Evolutionary conservation across 352 stramenopile species (phyloP), one percentile per base, ranked within the genome.

Genomic region (Phytophthora podocarpi): DNA sequence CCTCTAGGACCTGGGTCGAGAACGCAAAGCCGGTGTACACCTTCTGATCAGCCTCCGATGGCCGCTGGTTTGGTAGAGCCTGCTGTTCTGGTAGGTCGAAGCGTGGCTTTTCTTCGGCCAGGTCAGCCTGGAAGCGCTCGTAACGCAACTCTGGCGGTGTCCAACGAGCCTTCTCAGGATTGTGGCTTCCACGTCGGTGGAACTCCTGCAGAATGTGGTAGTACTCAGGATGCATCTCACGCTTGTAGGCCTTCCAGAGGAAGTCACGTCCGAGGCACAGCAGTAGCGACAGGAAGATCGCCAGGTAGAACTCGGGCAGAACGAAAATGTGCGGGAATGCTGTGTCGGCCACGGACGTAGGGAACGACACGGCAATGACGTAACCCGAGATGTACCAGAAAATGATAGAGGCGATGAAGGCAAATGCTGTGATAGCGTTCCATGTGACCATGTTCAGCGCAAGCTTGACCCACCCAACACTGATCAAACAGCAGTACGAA

Each of bases 191-290:
- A 52, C 58, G 56, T 58, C 70, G 56, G 49, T 93, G 78, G 51
- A 88, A 76, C 46, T 96, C 87, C 55, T 93, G 87, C 16, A 96
- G 64, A 23, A 96, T 81, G 58, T 96, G 87, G 66, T 96, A 96
- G 68, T 96, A 96, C 50, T 96, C 87, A 1, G 87, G 87, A 10
- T 72, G 57, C 62, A 92, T 79, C 56, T 96, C 85, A 3, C 85
- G 85, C 71, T 96, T 96, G 58, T 85, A 94, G 5, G 81, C 83
- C 46, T 94, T 96, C 72, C 79, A 92, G 0, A 96, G 62, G 42
- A 96, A 91, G 47, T 94, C 87, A 0, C 87, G 80, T 1, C 80
- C 76, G 12, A 96, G 76, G 28, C 82, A 91, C 2, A 96, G 71
- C 24, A 96, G 46, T 13, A 93, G 39, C 23, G 67, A 73, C 13